These are phyloP conservation scores for Didymella segeticola DNA, from an alignment of 2,329 filamentous ascomycete genomes.

Conservation along the genomic window DNA sequence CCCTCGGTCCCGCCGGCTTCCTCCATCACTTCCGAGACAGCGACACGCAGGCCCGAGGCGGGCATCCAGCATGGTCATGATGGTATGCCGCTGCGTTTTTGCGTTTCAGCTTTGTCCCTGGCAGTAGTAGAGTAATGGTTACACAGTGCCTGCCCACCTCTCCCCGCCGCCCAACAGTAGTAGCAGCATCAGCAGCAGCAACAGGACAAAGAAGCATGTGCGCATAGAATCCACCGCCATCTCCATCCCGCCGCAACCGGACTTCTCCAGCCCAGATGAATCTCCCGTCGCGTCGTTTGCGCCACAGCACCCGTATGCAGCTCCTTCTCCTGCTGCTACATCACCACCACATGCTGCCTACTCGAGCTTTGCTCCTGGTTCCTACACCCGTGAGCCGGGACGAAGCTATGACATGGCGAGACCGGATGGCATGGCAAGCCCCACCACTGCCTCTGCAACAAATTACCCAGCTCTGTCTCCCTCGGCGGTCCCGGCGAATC, in stretches of 20 bases:
- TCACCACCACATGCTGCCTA: conserved; percentile 29
- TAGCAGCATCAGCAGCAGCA: no score
- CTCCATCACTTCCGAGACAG: conserved; percentile 32
- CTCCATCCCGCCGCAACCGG: conserved; percentile 45
- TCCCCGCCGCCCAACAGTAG: conserved; percentile 31
- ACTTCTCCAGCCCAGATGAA: conserved; percentile 30
- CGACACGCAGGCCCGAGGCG: conserved; percentile 31
- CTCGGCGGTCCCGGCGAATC: conserved; percentile 42
- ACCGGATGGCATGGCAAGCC: conserved; percentile 32
- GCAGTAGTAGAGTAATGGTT: conserved; percentile 44
- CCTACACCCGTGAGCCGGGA: conserved; percentile 21
- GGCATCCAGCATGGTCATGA: conserved; percentile 32
- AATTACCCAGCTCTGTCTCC: conserved; percentile 22
- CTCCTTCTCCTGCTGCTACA: conserved; percentile 24
- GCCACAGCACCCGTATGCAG: conserved; percentile 26
- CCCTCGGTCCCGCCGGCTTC: conserved; percentile 34
- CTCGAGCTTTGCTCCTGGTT: conserved; percentile 25
- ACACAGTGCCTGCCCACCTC: conserved; percentile 39
- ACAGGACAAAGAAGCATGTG: conserved; percentile 67
- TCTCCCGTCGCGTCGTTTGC: conserved; percentile 24
- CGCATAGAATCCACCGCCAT: conserved; percentile 57
- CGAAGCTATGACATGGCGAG: conserved; percentile 37
- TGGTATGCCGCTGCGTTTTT: conserved; percentile 44
- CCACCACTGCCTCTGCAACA: conserved; percentile 26
- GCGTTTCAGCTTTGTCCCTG: conserved; percentile 25